Evolutionary conservation across 2,329 filamentous ascomycete species (phyloP).

Genomic region (Sphaceloma murrayae): DNA sequence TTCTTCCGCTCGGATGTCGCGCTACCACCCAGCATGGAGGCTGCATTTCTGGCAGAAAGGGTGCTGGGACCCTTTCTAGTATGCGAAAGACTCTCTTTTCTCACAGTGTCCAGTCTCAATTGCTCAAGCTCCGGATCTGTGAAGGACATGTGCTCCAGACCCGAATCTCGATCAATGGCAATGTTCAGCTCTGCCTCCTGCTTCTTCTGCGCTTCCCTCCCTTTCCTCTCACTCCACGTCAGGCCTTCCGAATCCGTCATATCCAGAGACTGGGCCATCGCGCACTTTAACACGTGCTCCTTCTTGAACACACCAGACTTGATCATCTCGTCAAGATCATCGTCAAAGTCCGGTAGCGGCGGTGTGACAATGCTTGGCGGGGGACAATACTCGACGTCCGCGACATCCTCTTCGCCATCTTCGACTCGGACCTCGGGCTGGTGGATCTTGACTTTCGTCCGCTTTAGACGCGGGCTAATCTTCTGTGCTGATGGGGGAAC

Average conservation of each 20-base stretch:
- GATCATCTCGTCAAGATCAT: slow-evolving; percentile 21
- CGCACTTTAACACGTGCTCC: slow-evolving; percentile 44
- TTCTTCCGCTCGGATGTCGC: slow-evolving; percentile 27
- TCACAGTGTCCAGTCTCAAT: slow-evolving; percentile 19
- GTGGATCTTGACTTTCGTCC: slow-evolving; percentile 52
- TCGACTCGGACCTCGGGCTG: slow-evolving; percentile 31
- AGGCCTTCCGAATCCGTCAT: slow-evolving; percentile 54
- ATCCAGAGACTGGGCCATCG: slow-evolving; percentile 42
- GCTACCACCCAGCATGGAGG: slow-evolving; percentile 33
- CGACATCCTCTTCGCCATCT: slow-evolving; percentile 46
- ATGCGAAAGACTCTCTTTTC: too few species aligned
- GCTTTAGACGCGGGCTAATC: slow-evolving; percentile 47
- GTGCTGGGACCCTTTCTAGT: slow-evolving; percentile 41
- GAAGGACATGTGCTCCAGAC: slow-evolving; percentile 15
- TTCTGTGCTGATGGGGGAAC: slow-evolving; percentile 42
- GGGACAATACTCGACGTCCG: slow-evolving; percentile 84
- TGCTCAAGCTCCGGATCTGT: slow-evolving; percentile 1
- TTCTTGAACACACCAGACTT: slow-evolving; percentile 38
- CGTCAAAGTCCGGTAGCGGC: slow-evolving; percentile 28
- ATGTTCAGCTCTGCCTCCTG: slow-evolving; percentile 11
- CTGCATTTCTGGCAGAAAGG: slow-evolving; percentile 43
- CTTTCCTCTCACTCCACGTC: slow-evolving; percentile 1
- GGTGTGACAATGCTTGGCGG: slow-evolving; percentile 50
- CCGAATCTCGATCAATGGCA: slow-evolving; percentile 17
- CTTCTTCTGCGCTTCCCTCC: neutral